These are phyloP conservation scores for Nicotiana paniculata DNA, from an alignment of 257 asterid genomes.

Conservation along the genomic window DNA sequence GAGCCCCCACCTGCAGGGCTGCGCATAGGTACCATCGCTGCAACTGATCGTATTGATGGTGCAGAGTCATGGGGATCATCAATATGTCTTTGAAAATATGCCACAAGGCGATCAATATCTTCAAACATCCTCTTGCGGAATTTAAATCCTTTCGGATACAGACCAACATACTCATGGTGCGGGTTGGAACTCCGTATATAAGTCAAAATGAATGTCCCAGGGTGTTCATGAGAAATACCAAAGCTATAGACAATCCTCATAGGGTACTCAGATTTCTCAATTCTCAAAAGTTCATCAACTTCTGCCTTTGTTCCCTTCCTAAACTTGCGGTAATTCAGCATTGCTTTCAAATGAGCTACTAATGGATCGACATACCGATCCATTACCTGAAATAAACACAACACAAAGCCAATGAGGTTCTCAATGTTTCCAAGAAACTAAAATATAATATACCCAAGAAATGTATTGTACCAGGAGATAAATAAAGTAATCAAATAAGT, in stretches of 20 bases:
- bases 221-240: constrained; percentile 94
- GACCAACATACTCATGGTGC: constrained; percentile 88
- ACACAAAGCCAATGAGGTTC: not conserved
- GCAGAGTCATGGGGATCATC: constrained; percentile 74
- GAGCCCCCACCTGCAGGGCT: constrained; percentile 78
- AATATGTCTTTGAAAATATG: constrained; percentile 84
- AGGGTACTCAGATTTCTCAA: constrained; percentile 81
- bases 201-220: constrained; percentile 91
- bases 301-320: constrained; percentile 74
- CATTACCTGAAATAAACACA: constrained; percentile 55
- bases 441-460: not conserved
- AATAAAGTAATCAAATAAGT: not conserved
- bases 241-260: constrained; percentile 83
- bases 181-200: constrained; percentile 89
- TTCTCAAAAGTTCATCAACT: constrained; percentile 72
- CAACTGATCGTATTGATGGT: constrained; percentile 73
- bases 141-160: constrained; percentile 91
- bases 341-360: constrained; percentile 75
- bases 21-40: constrained; percentile 90
- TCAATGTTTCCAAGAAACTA: not conserved
- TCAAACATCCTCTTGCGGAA: constrained; percentile 86
- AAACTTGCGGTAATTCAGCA: constrained; percentile 93
- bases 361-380: constrained; percentile 99
- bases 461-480: not conserved
- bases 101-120: constrained; percentile 79